A percentile compares a stretch with the other conserved stretches of the same genome.
phyloP scores from a whole-genome alignment of 2,329 filamentous ascomycete species.

The Seiridium cupressi region DNA sequence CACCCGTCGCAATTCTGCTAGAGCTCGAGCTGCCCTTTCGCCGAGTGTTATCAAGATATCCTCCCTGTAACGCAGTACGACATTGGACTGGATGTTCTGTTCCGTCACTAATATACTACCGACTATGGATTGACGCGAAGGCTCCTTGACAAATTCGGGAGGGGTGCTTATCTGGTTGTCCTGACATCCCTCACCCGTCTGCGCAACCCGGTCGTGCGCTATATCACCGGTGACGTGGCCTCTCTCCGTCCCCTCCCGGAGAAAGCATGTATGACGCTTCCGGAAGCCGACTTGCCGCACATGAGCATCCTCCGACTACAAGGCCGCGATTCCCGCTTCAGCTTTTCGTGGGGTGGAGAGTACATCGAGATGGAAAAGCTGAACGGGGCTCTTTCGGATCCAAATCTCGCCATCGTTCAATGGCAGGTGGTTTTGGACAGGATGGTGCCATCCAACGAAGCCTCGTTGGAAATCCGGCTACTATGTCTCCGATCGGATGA shows the following conservation, averaged over 20 bases:
- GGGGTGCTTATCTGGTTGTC: conserved; percentile 24
- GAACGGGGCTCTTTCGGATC: conserved; percentile 14
- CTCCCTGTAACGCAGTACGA: too few species aligned
- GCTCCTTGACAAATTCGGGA: too few species aligned
- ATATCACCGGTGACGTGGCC: conserved; percentile 39
- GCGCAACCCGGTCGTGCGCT: conserved; percentile 42
- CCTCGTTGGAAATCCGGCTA: conserved; percentile 10
- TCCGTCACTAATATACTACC: too few species aligned
- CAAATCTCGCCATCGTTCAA: conserved; percentile 29
- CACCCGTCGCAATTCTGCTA: too few species aligned
- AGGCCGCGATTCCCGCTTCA: conserved; percentile 40
- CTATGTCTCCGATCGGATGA: not conserved
- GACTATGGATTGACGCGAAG: too few species aligned
- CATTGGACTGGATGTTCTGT: too few species aligned
- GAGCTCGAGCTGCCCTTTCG: too few species aligned
- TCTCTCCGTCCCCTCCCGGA: conserved; percentile 34
- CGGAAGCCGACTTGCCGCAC: not conserved
- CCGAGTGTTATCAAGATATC: too few species aligned
- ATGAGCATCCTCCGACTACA: conserved; percentile 34
- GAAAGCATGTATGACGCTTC: not conserved
- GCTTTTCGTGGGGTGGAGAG: conserved; percentile 38
- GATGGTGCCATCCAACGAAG: conserved; percentile 15
- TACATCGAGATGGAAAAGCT: conserved; percentile 36
- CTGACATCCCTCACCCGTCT: conserved; percentile 40
- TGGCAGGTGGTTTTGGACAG: conserved; percentile 39